phyloP scores from a whole-genome alignment of 1,284 basidiomycete species.

The Pseudozyma tsukubaensis region DNA sequence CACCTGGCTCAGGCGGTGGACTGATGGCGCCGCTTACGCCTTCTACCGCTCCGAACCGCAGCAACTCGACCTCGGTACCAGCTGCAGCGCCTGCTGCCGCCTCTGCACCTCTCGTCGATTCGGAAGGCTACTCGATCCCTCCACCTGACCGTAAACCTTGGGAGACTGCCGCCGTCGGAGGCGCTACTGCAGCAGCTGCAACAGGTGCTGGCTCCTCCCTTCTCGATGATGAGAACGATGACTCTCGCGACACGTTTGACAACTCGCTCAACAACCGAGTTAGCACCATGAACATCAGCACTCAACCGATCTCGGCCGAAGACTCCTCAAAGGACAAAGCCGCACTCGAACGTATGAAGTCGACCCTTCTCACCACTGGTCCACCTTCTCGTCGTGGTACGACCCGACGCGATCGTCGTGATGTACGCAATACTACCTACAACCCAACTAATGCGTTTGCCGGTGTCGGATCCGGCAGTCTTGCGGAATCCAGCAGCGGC shows the following conservation, averaged over 20 bases:
- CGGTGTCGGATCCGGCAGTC: conserved; percentile 23
- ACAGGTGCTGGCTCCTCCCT: conserved; percentile 42
- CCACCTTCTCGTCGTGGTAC: conserved; percentile 68
- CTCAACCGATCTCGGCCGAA: conserved; percentile 70
- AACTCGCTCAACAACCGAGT: conserved; percentile 38
- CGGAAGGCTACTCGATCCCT: conserved; percentile 72
- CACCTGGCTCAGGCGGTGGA: conserved; percentile 28
- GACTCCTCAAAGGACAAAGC: conserved; percentile 71
- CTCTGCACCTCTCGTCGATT: conserved; percentile 69
- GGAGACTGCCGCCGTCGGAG: conserved; percentile 58
- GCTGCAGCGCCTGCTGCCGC: conserved; percentile 6
- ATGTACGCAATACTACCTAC: conserved; percentile 71
- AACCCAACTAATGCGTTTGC: conserved; percentile 37
- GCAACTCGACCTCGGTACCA: conserved; percentile 16
- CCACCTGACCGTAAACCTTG: conserved; percentile 71
- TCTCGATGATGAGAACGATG: conserved; percentile 64
- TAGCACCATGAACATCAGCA: conserved; percentile 68
- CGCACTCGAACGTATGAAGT: conserved; percentile 72
- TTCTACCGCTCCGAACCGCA: conserved; percentile 19
- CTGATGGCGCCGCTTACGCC: conserved; percentile 60
- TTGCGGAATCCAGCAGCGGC: too few species aligned
- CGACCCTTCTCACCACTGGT: conserved; percentile 68
- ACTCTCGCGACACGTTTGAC: conserved; percentile 36
- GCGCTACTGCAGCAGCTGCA: conserved; percentile 1
- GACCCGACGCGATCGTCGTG: conserved; percentile 70